Conservation (phyloP, 2,329 filamentous ascomycete species). For the Macrophomina phaseolina region DNA sequence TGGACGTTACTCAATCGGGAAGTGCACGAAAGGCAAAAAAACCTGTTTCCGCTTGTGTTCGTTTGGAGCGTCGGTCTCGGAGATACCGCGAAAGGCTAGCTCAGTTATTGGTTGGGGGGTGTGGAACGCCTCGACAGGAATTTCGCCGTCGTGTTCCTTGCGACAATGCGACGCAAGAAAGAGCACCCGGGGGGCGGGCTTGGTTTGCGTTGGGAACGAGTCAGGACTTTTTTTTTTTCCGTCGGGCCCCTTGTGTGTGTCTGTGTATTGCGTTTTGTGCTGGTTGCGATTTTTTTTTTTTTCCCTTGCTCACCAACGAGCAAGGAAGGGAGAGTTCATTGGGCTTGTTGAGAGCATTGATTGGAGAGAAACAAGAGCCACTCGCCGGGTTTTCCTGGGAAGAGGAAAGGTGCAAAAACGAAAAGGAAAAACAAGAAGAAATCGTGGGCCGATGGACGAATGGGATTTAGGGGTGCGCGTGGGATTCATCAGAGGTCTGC, state of each 20-base stretch:
- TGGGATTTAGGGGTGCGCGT: too few relatives aligned
- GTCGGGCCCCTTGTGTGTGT: not conserved
- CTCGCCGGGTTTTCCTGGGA: too few relatives aligned
- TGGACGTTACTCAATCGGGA: slow-evolving; percentile 17
- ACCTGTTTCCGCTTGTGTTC: not conserved
- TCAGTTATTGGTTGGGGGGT: not conserved
- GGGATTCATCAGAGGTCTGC: not conserved
- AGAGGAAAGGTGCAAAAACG: too few relatives aligned
- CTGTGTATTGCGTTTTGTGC: not conserved
- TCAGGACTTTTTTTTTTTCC: not conserved
- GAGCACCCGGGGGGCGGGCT: not conserved
- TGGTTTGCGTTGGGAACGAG: slow-evolving; percentile 7
- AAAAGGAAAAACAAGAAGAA: too few relatives aligned
- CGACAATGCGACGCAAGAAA: slow-evolving; percentile 1
- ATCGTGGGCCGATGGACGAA: too few relatives aligned
- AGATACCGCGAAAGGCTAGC: not conserved
- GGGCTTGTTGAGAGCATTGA: too few relatives aligned
- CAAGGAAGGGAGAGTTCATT: too few relatives aligned
- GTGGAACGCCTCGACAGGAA: not conserved
- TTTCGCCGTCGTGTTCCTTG: slow-evolving; percentile 5
- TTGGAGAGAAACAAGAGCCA: too few relatives aligned
- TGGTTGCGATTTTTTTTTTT: too few relatives aligned
- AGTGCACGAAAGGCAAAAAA: slow-evolving; percentile 14
- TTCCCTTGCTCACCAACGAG: too few relatives aligned
- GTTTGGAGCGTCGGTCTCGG: not conserved